Base-by-base conservation (phyloP, 2,329 filamentous ascomycete species). In the Cordyceps pruinosa region DNA sequence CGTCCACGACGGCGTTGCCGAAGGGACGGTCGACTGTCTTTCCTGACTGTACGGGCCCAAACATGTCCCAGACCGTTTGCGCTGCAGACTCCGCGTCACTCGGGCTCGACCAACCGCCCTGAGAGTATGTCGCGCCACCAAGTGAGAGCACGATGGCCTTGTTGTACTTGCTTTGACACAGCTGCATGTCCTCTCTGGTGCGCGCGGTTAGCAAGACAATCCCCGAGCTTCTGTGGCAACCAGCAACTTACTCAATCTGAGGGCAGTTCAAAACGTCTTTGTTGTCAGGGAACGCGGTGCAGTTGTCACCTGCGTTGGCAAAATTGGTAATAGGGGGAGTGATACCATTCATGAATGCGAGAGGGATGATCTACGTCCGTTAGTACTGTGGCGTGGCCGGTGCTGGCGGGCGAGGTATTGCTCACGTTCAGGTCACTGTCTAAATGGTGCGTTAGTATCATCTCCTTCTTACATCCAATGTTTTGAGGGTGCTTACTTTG, bases 81-180 rank as follows among this genome's bases (percentile, higher is more conserved):
- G 87, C 88, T 2, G 80, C 80, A 1, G 73, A 66, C 21, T 74
- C 67, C 6, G 86, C 86, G 0, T 74, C 78, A 0, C 70, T 61
- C 1, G 73, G 63, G n/a, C 76, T 79, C 37, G 70, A 65, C 73
- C 89, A 89, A 26, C 86, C 86, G 32, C 83, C 85, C 67, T 89
- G 85, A 19, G 75, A 82, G 69, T 89, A 88, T 1, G 85, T 86
- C 3, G 83, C 83, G 32, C 88, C 87, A 19, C 87, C 88, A 45
- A 91, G 76, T 3, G 87, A 90, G 10, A 91, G 76, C 45, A 89
- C 68, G 62, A 91, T 85, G 1, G 86, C 89, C 72, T 90, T 91
- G 61, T 80, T 80, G 60, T 83, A 72, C 5, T 68, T 71, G 15
- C 70, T 63, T 68, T 91, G 87, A 70, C 88, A 92, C 10, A 76